These are phyloP conservation scores for Acmispon strigosus DNA, from an alignment of 306 rosid genomes.

Conservation along the genomic window DNA sequence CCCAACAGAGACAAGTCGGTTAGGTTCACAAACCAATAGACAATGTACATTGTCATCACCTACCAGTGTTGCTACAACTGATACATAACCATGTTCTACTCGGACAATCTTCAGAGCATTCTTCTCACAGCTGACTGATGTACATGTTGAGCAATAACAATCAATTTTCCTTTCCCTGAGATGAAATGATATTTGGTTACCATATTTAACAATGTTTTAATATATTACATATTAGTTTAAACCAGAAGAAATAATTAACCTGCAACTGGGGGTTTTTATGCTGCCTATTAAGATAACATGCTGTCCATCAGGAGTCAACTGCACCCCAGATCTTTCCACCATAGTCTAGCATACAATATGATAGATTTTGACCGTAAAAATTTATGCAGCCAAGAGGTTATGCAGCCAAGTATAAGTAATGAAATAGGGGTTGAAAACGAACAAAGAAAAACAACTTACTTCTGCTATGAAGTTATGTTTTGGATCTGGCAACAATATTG, in stretches of 20 bases:
- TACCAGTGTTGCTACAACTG: slow-evolving; percentile 52
- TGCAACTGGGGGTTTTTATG: slow-evolving; percentile 76
- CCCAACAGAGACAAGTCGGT: slow-evolving; percentile 68
- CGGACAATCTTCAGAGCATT: slow-evolving; percentile 66
- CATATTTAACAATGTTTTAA: background rate
- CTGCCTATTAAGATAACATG: slow-evolving; percentile 61
- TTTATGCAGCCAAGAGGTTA: slow-evolving; percentile 1
- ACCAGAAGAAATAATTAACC: slow-evolving; percentile 41
- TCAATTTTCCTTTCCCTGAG: slow-evolving; percentile 51
- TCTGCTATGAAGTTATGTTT: slow-evolving; percentile 41
- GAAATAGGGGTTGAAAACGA: background rate
- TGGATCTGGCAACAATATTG: slow-evolving; percentile 45
- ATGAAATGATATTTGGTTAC: slow-evolving; percentile 12
- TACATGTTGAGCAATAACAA: slow-evolving; percentile 74
- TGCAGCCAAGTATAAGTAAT: background rate
- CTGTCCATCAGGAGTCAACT: slow-evolving; percentile 68
- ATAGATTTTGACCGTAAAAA: slow-evolving; percentile 1
- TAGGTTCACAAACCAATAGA: slow-evolving; percentile 70
- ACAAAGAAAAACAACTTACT: slow-evolving; percentile 45
- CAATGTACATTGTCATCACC: slow-evolving; percentile 40
- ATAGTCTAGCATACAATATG: slow-evolving; percentile 32
- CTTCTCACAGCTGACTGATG: slow-evolving; percentile 45
- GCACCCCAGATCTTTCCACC: slow-evolving; percentile 61
- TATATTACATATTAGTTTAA: slow-evolving; percentile 20
- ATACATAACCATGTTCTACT: slow-evolving; percentile 68